Evolutionary conservation across 2,329 filamentous ascomycete genomes (phyloP), one percentile per base, ranked within the genome.

Genomic region (Talaromyces sp.): DNA sequence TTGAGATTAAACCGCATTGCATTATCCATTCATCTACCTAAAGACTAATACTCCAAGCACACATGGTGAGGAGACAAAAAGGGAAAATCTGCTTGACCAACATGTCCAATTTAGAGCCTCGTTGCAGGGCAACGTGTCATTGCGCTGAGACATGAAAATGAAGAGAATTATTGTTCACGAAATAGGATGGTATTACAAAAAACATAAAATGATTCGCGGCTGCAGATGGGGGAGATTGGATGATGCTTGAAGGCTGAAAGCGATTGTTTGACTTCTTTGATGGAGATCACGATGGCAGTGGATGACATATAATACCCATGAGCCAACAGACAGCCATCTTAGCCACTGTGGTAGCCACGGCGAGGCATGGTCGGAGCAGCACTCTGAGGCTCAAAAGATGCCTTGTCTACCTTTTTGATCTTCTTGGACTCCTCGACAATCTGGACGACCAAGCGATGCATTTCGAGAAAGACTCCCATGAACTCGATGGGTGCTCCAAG

Each of bases 401-500:
- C 49, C 49, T 19, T 17, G 49, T 52, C 49, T 24, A 61, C 55
- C n/a, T 58, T 61, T 43, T 51, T 51, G 9, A 31, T 55, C 35
- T 55, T 58, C n/a, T 56, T 61, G 21, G 55, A 55, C 19, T 58
- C 35, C 4, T 61, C 50, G 19, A 58, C 26, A 19, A 58, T 38
- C 13, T 32, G 17, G 27, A 61, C 26, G 19, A 61, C 52, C 41
- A 61, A 27, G 17, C 58, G 55, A 46, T 41, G 57, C 38, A 61
- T 58, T 38, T 61, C 32, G 26, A 58, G 38, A 43, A 78, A 77
- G 3, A 71, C 71, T 19, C 73, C 61, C 17, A 78, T 71, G 2
- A 74, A 75, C n/a, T 68, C 67, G 10, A 70, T 55, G 0, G 75
- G 69, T 2, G 76, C 77, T n/a, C 75, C 78, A 63, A 83, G 71